phyloP scores from a whole-genome alignment of 768 basidiomycete genomes.

The Boletus rubropictus region DNA sequence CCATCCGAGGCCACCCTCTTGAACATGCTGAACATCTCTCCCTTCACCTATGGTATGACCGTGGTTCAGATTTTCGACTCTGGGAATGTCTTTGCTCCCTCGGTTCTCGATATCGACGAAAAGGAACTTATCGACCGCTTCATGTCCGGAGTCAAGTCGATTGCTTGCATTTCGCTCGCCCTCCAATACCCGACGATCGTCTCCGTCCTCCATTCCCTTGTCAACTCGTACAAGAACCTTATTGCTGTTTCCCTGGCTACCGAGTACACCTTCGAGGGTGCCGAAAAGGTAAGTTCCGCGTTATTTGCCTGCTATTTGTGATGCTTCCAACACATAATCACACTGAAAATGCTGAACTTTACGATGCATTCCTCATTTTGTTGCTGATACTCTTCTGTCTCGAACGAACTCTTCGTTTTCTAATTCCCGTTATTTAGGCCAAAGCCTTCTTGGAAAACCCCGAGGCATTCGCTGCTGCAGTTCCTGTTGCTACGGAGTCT shows the following conservation, averaged over 20 bases:
- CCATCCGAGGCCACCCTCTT: conserved; percentile 95
- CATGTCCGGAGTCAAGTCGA: conserved; percentile 88
- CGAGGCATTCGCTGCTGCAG: conserved; percentile 89
- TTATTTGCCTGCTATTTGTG: conserved; percentile 7
- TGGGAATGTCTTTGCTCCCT: conserved; percentile 86
- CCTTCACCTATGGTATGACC: conserved; percentile 99
- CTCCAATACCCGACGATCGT: conserved; percentile 94
- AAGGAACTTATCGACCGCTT: conserved; percentile 87
- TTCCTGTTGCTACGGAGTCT: conserved; percentile 52
- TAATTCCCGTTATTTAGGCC: conserved; percentile 44
- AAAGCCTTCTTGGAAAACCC: conserved; percentile 98
- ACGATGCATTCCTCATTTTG: conserved; percentile 33
- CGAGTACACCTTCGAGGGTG: conserved; percentile 91
- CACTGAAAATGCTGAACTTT: conserved; percentile 85
- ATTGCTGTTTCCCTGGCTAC: conserved; percentile 83
- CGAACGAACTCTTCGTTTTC: background rate
- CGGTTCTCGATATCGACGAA: conserved; percentile 91
- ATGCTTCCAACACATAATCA: conserved; percentile 35
- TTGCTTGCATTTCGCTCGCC: conserved; percentile 93
- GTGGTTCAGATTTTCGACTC: conserved; percentile 95
- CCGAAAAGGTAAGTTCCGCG: conserved; percentile 69
- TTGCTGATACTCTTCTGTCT: conserved; percentile 25
- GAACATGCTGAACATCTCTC: conserved; percentile 99
- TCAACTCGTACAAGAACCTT: conserved; percentile 99
- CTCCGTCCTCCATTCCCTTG: conserved; percentile 89